Evolutionary conservation across 345 rosid species (phyloP), one percentile per base, ranked within the genome.

Genomic region (Carallia brachiata): DNA sequence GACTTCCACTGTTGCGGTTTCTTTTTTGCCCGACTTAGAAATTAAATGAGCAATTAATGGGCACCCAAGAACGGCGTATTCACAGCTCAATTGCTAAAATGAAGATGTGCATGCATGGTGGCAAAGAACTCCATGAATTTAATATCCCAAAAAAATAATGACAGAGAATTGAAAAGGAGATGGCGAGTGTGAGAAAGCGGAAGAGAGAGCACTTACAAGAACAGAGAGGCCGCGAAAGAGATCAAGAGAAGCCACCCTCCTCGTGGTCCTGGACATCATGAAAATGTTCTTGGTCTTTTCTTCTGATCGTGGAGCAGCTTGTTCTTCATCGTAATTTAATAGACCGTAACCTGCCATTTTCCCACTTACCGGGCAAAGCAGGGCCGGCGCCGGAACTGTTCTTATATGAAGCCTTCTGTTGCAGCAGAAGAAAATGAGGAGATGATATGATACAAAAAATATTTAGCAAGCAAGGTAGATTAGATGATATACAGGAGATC

Each of bases 141-240:
- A 56, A 8, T 19, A 8, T 19, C 7, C 60, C 34, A 27, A 27
- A 23, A 27, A 6, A 56, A 7, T 27, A 56, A 10, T 9, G 5
- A 27, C 15, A 10, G 60, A 56, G 31, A 56, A 27, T 15, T 3
- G 60, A 56, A 27, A 27, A 27, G 31, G 28, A 1, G 60, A 27
- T 1, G 15, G 31, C 0, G 34, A 32, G 34, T 32, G 34, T 27
- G 28, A 27, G 34, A 30, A 10, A 10, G 4, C 9, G 60, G 5
- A 1, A 55, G 30, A 8, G 59, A 23, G 60, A 12, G 50, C 50
- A 12, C 34, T 56, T 27, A 56, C 60, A 9, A 56, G 16, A 27
- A 56, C 60, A 30, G 31, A 56, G 60, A 56, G 28, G 28, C 60
- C 60, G 9, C 60, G 60, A 56, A 56, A 56, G 60, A 56, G 31